Evolutionary conservation across 2,329 filamentous ascomycete species (phyloP).

Genomic region (Aspergillus ruber): DNA sequence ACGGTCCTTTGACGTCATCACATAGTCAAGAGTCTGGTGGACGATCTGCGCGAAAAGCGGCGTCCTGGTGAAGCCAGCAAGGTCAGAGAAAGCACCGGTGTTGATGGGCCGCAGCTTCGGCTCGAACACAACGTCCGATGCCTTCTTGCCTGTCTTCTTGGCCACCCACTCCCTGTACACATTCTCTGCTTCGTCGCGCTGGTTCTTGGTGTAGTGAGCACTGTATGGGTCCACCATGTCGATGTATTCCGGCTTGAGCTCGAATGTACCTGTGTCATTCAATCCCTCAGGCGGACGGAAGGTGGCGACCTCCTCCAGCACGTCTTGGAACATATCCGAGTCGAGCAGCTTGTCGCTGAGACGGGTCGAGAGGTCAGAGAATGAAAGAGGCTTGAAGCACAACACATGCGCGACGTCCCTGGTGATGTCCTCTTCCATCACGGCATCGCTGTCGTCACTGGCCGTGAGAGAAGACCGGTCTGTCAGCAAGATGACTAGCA

Average conservation of each 20-base stretch:
- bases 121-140: conserved; percentile 84
- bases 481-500: conserved; percentile 83
- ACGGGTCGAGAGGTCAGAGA: conserved; percentile 81
- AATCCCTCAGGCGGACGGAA: conserved; percentile 88
- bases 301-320: conserved; percentile 79
- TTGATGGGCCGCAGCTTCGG: conserved; percentile 71
- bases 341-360: conserved; percentile 86
- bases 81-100: conserved; percentile 67
- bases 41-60: conserved; percentile 84
- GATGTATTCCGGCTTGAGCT: conserved; percentile 78
- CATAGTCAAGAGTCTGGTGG: conserved; percentile 80
- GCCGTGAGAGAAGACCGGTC: conserved; percentile 68
- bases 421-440: conserved; percentile 67
- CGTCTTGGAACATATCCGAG: conserved; percentile 75
- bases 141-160: conserved; percentile 73
- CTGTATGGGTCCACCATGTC: conserved; percentile 92
- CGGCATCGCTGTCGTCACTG: conserved; percentile 31
- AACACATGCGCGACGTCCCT: conserved; percentile 89
- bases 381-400: conserved; percentile 93
- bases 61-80: conserved; percentile 75
- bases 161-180: conserved; percentile 83
- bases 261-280: conserved; percentile 88
- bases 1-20: conserved; percentile 60
- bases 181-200: conserved; percentile 87
- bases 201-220: conserved; percentile 93